Conservation (phyloP, 2,329 filamentous ascomycete genomes). For the Diaporthe velutina region DNA sequence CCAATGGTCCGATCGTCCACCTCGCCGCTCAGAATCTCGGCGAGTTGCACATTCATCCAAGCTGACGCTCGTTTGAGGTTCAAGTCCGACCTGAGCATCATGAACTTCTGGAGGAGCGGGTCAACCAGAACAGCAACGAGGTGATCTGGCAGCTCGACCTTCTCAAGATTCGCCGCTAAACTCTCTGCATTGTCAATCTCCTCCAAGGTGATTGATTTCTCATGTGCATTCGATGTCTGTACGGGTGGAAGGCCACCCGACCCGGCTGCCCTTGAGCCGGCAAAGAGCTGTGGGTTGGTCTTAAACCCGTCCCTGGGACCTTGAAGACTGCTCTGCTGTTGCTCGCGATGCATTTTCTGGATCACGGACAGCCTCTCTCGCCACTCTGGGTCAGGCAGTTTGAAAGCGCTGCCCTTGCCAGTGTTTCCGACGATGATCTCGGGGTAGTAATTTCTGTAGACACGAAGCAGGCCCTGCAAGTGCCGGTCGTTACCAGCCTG, state of each 20-base stretch:
- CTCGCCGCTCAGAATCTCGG: conserved; percentile 52
- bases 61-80: conserved; percentile 45
- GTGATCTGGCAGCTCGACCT: conserved; percentile 85
- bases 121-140: conserved; percentile 82
- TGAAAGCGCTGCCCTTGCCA: conserved; percentile 73
- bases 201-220: conserved; percentile 76
- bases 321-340: conserved; percentile 56
- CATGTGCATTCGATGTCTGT: conserved; percentile 79
- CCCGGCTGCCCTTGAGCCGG: conserved; percentile 60
- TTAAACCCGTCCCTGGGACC: conserved; percentile 69
- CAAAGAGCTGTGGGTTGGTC: conserved; percentile 67
- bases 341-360: conserved; percentile 69
- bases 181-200: conserved; percentile 80
- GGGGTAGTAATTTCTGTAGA: conserved; percentile 93
- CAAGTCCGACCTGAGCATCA: conserved; percentile 72
- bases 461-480: conserved; percentile 79
- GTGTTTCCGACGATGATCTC: conserved; percentile 85
- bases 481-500: conserved; percentile 77
- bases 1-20: conserved; percentile 61
- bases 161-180: conserved; percentile 81
- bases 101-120: conserved; percentile 82
- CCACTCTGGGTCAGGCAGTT: conserved; percentile 82
- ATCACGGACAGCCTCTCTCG: conserved; percentile 75
- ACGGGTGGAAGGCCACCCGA: conserved; percentile 73
- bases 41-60: conserved; percentile 37